Evolutionary conservation across 2,329 filamentous ascomycete species (phyloP).

Genomic region (Atkinsonella hypoxylon): DNA sequence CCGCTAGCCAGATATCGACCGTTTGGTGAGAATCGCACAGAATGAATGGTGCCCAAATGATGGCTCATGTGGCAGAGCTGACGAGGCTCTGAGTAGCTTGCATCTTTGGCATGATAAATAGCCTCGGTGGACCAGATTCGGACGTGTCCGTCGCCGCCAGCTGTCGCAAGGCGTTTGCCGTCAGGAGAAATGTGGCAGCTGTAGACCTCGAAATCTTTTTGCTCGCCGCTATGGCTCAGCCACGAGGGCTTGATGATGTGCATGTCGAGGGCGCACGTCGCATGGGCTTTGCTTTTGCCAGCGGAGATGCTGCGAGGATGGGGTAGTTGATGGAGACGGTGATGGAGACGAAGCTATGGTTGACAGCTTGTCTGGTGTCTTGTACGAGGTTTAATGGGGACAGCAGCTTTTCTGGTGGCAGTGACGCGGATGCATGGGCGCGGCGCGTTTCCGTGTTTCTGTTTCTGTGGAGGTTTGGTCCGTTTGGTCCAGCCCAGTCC

Average conservation of each 20-base stretch:
- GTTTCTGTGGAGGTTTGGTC: background rate
- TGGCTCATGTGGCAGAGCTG: conserved; percentile 98
- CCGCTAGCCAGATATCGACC: conserved; percentile 92
- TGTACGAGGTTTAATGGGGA: background rate
- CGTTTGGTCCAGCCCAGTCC: background rate
- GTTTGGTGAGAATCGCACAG: conserved; percentile 91
- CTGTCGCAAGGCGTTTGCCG: conserved; percentile 81
- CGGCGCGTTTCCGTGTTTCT: background rate
- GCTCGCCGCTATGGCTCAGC: conserved; percentile 92
- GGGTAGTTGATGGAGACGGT: background rate
- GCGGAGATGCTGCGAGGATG: background rate
- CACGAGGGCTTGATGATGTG: conserved; percentile 89
- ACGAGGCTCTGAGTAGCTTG: conserved; percentile 63
- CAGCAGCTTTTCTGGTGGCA: background rate
- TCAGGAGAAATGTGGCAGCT: conserved; percentile 96
- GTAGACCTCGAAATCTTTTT: conserved; percentile 97
- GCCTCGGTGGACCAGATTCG: conserved; percentile 96
- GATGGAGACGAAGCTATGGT: background rate
- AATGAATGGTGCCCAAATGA: conserved; percentile 93
- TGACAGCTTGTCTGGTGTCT: background rate
- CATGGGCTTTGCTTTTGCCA: conserved; percentile 4
- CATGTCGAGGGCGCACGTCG: conserved; percentile 35
- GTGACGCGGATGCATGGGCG: background rate
- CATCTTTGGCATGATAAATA: conserved; percentile 68
- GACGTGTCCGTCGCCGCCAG: conserved; percentile 93